A percentile compares a stretch with the other conserved stretches of the same genome.
phyloP scores from a whole-genome alignment of 1,139 yeast genomes.

The Hanseniaspora uvarum region DNA sequence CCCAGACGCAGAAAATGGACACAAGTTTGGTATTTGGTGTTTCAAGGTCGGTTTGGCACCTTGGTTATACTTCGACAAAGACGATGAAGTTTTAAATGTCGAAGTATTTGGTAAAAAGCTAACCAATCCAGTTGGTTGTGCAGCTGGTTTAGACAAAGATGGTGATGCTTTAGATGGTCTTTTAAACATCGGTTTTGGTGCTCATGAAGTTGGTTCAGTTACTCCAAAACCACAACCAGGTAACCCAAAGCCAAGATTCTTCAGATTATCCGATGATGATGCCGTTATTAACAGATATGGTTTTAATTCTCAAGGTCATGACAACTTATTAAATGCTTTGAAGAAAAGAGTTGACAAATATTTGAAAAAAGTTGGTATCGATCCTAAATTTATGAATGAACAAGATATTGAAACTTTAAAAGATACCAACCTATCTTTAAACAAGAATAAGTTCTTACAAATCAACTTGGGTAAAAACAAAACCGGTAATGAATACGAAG shows the following conservation, averaged over 20 bases:
- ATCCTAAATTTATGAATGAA: constrained; percentile 17
- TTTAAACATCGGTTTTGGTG: constrained; percentile 69
- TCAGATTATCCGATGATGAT: constrained; percentile 70
- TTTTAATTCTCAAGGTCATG: constrained; percentile 85
- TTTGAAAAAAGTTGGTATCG: constrained; percentile 24
- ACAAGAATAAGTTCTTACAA: constrained; percentile 58
- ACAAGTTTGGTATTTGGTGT: constrained; percentile 57
- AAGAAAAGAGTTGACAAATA: constrained; percentile 47
- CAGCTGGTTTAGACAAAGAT: constrained; percentile 92
- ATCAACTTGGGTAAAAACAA: constrained; percentile 88
- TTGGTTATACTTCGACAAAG: constrained; percentile 45
- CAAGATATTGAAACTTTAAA: constrained; percentile 30
- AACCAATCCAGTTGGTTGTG: constrained; percentile 76
- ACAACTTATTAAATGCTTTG: constrained; percentile 55
- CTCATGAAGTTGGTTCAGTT: constrained; percentile 86
- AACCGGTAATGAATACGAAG: constrained; percentile 77
- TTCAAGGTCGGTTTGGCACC: constrained; percentile 67
- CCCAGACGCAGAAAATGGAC: constrained; percentile 72
- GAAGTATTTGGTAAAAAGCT: constrained; percentile 54
- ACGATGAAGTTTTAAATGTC: constrained; percentile 47
- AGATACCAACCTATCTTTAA: constrained; percentile 43
- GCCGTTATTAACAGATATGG: constrained; percentile 94
- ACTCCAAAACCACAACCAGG: constrained; percentile 94
- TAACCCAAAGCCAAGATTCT: constrained; percentile 81
- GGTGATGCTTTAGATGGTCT: constrained; percentile 87